Evolutionary conservation across 2,329 filamentous ascomycete genomes (phyloP), one percentile per base, ranked within the genome.

Genomic region (Fusarium siculi): DNA sequence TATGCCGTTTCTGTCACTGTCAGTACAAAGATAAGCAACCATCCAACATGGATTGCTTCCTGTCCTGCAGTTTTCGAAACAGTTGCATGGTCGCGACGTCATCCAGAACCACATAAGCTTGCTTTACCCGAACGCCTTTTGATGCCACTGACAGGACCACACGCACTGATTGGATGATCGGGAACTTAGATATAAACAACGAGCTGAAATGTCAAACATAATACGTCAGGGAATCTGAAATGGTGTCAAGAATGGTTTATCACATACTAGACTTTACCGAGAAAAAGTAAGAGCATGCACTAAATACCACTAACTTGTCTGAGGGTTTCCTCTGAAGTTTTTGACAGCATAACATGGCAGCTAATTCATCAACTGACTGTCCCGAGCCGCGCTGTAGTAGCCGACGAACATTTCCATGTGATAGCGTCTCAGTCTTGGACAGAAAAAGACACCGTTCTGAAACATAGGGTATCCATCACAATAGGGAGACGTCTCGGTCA

Each of bases 71-170:
- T 58, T 70, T 54, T 60, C 54, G 68, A 73, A 74, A 74, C 72
- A 73, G 56, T 47, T 64, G 64, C 71, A 54, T 69, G 59, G 53
- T 36, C 54, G 53, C 72, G 74, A 78, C 76, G 76, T 78, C 76
- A 78, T 78, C 60, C 62, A 70, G 57, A 52, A 63, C 53, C 21
- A 40, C 55, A 55, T 40, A 68, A 74, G 71, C 76, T 76, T 78
- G 76, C 57, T 77, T 77, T 76, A 43, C 49, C 56, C 57, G 53
- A 63, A 52, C 43, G 37, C 54, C 64, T 62, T 59, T 62, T 61
- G 60, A 54, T 55, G 63, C 42, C 47, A 59, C 53, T 67, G 50
- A 60, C 68, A 56, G 42, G 50, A 55, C 12, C 36, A 58, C 42
- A 36, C 61, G 9, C 58, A 42, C 23, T 72, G 64, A 74, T 72